These are phyloP conservation scores for Fusarium sp. DNA, from an alignment of 2,329 filamentous ascomycete species.

Conservation along the genomic window DNA sequence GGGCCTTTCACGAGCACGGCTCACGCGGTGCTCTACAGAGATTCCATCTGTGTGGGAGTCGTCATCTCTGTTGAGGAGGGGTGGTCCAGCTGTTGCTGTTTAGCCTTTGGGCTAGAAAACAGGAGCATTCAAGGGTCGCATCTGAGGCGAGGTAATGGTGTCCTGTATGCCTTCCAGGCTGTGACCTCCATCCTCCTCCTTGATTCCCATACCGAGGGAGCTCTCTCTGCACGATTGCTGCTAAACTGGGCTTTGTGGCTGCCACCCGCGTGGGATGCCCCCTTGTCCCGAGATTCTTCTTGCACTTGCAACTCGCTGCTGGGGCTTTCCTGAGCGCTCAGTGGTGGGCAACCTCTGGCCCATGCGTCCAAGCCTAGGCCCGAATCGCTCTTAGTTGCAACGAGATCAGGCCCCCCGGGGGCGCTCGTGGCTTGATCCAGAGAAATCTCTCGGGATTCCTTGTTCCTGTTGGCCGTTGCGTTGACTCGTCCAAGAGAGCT, in stretches of 20 bases:
- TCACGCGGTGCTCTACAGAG: constrained; percentile 9
- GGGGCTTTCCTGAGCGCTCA: constrained; percentile 2
- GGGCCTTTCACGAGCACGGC: constrained; percentile 18
- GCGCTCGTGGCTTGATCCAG: constrained; percentile 7
- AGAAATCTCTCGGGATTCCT: constrained; percentile 2
- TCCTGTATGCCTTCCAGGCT: not conserved
- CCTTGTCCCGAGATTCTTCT: constrained; percentile 14
- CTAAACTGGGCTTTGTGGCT: not conserved
- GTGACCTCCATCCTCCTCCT: not conserved
- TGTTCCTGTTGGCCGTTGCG: not conserved
- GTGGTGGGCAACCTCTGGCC: constrained; percentile 18
- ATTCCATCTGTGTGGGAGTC: not conserved
- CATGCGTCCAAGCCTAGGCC: constrained; percentile 10
- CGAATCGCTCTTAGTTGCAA: constrained; percentile 7
- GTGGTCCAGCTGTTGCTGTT: not conserved
- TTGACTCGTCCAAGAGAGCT: not conserved
- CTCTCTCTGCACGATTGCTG: not conserved
- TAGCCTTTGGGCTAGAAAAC: not conserved
- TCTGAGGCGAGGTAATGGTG: not conserved
- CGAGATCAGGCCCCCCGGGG: constrained; percentile 7
- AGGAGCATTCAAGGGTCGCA: not conserved
- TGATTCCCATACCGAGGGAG: not conserved
- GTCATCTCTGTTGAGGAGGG: not conserved
- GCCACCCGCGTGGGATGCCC: constrained; percentile 18
- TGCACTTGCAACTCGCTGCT: not conserved